A percentile compares a stretch with the other conserved stretches of the same genome.
Conservation (phyloP, 495 filamentous ascomycete species). For the Podospora comata region DNA sequence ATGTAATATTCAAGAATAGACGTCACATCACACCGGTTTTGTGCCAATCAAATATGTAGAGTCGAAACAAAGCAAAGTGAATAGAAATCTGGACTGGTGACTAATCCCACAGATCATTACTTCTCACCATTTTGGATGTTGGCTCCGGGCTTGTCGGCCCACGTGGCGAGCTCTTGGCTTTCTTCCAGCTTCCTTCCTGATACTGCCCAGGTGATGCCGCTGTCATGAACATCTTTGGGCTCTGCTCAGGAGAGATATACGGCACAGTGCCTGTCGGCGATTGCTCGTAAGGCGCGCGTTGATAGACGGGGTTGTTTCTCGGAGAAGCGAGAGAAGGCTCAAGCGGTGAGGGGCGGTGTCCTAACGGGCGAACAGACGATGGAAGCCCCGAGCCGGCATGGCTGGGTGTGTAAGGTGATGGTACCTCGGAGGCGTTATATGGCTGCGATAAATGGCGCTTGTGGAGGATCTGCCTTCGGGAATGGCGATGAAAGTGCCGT, state of each 20-base stretch:
- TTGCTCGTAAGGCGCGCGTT: conserved; percentile 17
- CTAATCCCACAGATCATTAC: conserved; percentile 22
- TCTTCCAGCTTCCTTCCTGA: conserved; percentile 5
- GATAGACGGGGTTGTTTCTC: conserved; percentile 20
- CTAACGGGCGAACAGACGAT: not conserved
- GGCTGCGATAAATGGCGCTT: conserved; percentile 5
- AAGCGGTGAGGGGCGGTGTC: not conserved
- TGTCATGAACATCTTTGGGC: conserved; percentile 7
- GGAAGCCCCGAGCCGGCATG: not conserved
- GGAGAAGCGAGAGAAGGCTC: conserved; percentile 19
- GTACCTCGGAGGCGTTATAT: not conserved
- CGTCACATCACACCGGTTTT: too few relatives aligned
- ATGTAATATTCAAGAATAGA: too few relatives aligned
- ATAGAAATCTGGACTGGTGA: too few relatives aligned
- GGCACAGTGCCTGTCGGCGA: conserved; percentile 12
- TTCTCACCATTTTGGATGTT: conserved; percentile 17
- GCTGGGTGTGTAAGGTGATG: not conserved
- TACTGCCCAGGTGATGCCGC: not conserved
- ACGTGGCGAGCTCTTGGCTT: conserved; percentile 5
- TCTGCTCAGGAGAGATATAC: conserved; percentile 17
- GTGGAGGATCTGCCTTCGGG: not conserved
- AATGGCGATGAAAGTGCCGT: not conserved
- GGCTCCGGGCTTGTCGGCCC: conserved; percentile 8
- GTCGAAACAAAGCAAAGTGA: too few relatives aligned
- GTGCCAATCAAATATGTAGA: too few relatives aligned